These are phyloP conservation scores for Chytriomyces sp. DNA, from an alignment of 192 early-diverging fungal species.

Conservation along the genomic window DNA sequence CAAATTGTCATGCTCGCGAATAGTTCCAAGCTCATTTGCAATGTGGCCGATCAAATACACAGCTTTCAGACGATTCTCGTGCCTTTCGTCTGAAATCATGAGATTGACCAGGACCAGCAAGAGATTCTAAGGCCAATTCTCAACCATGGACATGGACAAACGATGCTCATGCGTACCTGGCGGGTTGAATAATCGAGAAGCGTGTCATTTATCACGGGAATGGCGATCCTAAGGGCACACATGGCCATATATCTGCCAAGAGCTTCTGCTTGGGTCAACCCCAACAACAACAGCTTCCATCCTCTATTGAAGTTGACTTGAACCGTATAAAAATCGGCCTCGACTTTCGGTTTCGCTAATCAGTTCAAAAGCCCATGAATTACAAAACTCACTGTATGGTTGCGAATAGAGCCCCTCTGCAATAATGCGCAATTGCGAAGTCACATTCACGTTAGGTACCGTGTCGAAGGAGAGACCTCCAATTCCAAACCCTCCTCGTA, in stretches of 20 bases:
- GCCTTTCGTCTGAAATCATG: conserved; percentile 51
- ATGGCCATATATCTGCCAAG: conserved; percentile 56
- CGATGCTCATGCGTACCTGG: conserved; percentile 26
- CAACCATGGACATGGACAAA: conserved; percentile 15
- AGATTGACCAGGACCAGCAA: conserved; percentile 47
- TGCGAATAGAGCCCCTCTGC: conserved; percentile 50
- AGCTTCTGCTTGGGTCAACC: conserved; percentile 54
- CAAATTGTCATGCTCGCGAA: conserved; percentile 50
- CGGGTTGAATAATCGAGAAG: conserved; percentile 52
- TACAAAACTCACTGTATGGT: conserved; percentile 34
- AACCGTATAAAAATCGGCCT: conserved; percentile 52
- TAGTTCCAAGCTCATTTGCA: conserved; percentile 44
- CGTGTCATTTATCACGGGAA: conserved; percentile 57
- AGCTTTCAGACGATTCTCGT: conserved; percentile 56
- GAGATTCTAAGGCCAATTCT: conserved; percentile 32
- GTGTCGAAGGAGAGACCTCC: conserved; percentile 50
- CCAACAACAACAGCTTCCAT: conserved; percentile 59
- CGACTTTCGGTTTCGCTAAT: conserved; percentile 34
- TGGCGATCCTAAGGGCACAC: conserved; percentile 45
- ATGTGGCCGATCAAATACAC: conserved; percentile 54
- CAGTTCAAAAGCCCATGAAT: not conserved
- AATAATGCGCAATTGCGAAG: conserved; percentile 37
- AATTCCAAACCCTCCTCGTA: conserved; percentile 34
- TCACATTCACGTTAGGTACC: conserved; percentile 51
- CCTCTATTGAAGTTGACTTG: conserved; percentile 59